Base-by-base conservation (phyloP, 345 rosid species). In the Syzygium aromaticum region DNA sequence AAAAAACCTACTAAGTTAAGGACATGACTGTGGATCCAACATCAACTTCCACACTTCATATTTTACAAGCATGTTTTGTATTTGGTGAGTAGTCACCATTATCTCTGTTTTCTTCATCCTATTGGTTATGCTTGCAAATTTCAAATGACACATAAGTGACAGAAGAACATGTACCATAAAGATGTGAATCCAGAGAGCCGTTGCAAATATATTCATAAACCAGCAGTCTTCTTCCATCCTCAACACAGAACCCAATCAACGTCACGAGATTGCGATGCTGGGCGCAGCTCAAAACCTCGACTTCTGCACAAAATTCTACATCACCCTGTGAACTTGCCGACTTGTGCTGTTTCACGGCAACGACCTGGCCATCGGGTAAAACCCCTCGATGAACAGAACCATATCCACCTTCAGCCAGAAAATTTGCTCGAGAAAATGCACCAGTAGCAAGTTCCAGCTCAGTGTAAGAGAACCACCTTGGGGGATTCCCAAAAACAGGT, bases 321-420 rank as follows among this genome's bases (percentile, higher is more conserved):
- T 98, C 99, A 86, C 99, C 99, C 91, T 98, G 99, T 43, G 99
- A 95, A 88, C 99, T 98, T 86, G 99, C 99, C 91, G 94, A 88
- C 89, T 95, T 98, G 91, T 95, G 96, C 85, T 96, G 99, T 92
- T 98, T 98, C 40, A 98, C 99, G 16, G 99, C 99, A 92, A 98
- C 91, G 56, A 94, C 94, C 91, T 93, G 98, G 83, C 98, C 99
- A 89, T 93, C 95, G 30, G 95, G 94, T 87, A 98, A 90, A 46
- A 92, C 91, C 85, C 99, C 99, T 89, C 94, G 91, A 86, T 98
- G 97, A 84, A 98, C 99, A 54, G 99, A 98, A 87, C 99, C 99
- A 90, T 92, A 98, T 15, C 99, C 98, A 86, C 99, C 99, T 93
- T 98, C 99, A 86, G 99, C 99, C 91, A 98, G 92, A 96, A 98